Conservation (phyloP, 148 eudicot species). For the Simmondsia chinensis region DNA sequence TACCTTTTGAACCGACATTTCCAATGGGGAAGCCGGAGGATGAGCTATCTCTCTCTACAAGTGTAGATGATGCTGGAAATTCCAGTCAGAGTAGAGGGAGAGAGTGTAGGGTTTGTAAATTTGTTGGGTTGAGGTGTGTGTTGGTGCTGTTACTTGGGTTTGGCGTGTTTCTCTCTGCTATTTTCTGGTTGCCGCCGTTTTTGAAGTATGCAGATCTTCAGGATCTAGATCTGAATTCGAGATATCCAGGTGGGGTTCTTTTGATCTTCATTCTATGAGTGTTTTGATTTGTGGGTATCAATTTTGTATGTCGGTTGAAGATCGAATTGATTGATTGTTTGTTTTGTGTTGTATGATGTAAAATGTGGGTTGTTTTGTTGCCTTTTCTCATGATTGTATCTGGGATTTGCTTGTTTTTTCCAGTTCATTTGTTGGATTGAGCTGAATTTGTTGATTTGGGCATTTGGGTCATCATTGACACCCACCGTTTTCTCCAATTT, state of each 20-base stretch:
- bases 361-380: neutral
- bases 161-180: conserved; percentile 58
- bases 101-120: conserved; percentile 21
- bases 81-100: no score
- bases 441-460: no score
- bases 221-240: conserved; percentile 76
- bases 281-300: neutral
- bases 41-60: conserved; percentile 13
- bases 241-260: conserved; percentile 40
- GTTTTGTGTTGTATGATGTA: neutral
- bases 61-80: no score
- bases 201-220: conserved; percentile 36
- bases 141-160: conserved; percentile 64
- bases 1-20: conserved; percentile 20
- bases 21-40: conserved; percentile 34
- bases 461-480: no score
- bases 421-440: no score
- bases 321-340: no score
- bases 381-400: neutral
- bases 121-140: conserved; percentile 53
- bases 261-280: neutral
- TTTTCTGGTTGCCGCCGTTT: conserved; percentile 86
- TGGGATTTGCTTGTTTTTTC: no score
- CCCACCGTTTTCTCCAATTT: no score
- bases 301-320: neutral